phyloP scores from a whole-genome alignment of 176 grass and related monocot species.

The Oryza australiensis region DNA sequence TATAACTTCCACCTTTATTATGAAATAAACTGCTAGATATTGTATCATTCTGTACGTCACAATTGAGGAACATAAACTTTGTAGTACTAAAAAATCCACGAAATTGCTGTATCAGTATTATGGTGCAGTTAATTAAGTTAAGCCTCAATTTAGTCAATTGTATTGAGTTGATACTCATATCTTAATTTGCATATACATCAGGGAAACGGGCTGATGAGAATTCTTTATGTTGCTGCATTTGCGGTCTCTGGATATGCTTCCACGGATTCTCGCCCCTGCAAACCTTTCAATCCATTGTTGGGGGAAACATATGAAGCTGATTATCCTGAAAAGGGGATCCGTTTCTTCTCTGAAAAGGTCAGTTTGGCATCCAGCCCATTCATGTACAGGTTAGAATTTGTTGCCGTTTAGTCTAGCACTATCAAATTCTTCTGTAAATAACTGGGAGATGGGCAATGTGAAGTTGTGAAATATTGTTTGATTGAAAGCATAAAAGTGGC shows the following conservation, averaged over 20 bases:
- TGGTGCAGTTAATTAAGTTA: background rate
- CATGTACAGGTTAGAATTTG: conserved; percentile 25
- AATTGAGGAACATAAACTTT: background rate
- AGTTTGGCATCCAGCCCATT: conserved; percentile 23
- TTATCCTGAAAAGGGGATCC: conserved; percentile 79
- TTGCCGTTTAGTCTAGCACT: background rate
- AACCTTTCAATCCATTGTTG: conserved; percentile 95
- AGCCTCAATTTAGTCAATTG: background rate
- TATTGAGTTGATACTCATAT: conserved; percentile 27
- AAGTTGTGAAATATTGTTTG: conserved; percentile 9
- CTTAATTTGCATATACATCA: conserved; percentile 39
- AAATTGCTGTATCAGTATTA: conserved; percentile 8
- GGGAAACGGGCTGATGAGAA: conserved; percentile 86
- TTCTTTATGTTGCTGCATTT: conserved; percentile 86
- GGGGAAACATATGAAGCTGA: conserved; percentile 96
- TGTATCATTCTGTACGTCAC: background rate
- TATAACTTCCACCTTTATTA: conserved; percentile 8
- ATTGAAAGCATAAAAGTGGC: conserved; percentile 11
- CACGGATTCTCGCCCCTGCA: conserved; percentile 69
- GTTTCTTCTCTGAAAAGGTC: conserved; percentile 92
- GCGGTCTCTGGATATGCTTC: conserved; percentile 91
- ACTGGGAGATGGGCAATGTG: background rate
- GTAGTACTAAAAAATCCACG: background rate
- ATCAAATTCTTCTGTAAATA: conserved; percentile 15
- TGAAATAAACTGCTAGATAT: background rate